Evolutionary conservation across 768 basidiomycete species (phyloP).

Genomic region (Boletus fagicola): DNA sequence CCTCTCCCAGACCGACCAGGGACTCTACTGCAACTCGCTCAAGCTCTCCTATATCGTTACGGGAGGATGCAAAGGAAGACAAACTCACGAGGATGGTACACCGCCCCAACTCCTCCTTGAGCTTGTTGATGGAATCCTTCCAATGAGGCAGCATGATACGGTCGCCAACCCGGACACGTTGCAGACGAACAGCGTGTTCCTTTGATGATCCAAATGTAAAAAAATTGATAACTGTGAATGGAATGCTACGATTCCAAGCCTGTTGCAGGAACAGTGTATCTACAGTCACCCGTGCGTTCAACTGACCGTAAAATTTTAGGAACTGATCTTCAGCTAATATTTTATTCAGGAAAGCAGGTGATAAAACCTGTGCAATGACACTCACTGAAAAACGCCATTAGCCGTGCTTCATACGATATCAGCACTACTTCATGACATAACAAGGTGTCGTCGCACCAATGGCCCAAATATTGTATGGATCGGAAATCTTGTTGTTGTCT

Average conservation of each 20-base stretch:
- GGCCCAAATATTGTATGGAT: slow-evolving; percentile 11
- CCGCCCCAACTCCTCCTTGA: neutral
- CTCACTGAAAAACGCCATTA: neutral
- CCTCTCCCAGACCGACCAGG: too few relatives aligned
- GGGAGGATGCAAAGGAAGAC: too few relatives aligned
- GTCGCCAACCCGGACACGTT: neutral
- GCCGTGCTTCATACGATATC: neutral
- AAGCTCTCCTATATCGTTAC: too few relatives aligned
- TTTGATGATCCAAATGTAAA: neutral
- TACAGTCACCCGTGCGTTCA: neutral
- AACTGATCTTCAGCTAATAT: neutral
- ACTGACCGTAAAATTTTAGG: neutral
- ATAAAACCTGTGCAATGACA: neutral
- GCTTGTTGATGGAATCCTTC: neutral
- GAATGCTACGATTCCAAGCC: neutral
- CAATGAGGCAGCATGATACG: neutral
- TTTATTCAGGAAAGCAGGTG: neutral
- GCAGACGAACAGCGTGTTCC: neutral
- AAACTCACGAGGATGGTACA: neutral
- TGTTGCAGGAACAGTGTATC: neutral
- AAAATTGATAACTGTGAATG: neutral
- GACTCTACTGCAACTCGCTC: too few relatives aligned
- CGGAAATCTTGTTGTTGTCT: slow-evolving; percentile 2
- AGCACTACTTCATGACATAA: neutral
- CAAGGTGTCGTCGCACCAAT: slow-evolving; percentile 5